Evolutionary conservation across 306 rosid genomes (phyloP), one percentile per base, ranked within the genome.

Genomic region (Canavalia gladiata): DNA sequence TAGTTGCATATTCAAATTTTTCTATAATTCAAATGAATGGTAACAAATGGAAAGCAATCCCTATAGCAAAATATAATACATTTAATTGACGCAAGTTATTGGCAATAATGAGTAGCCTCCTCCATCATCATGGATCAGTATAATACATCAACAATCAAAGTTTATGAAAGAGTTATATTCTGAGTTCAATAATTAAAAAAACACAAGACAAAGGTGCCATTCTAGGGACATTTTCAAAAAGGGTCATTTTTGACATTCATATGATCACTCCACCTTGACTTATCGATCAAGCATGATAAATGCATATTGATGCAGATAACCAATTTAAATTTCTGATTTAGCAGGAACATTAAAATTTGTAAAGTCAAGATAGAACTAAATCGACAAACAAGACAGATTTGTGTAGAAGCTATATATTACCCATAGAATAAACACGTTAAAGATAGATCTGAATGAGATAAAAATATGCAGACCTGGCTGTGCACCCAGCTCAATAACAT

Each of bases 401-500:
- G 41, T 37, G 30, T 73, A 30, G n/a, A 81, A 47, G 54, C 64
- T 80, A 57, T 74, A 7, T 18, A 7, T 25, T 41, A 31, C 74
- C 85, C 42, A 62, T 35, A 82, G 69, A 75, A 81, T 69, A 76
- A 33, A 46, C 25, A 71, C 59, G 56, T 31, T 56, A 65, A n/a
- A 66, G 80, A 37, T 34, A 18, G 55, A 75, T 64, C 42, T 35
- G 55, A 78, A 54, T 11, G 41, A 84, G 72, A 50, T 69, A 55
- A 77, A 28, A 58, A 51, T 74, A 80, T 78, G 84, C 87, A 83
- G 52, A 96, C 99, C 99, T 93, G 98, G 94, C 92, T 93, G 99
- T 37, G 99, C 99, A 64, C 99, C 99, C 74, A 96, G 94, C 86
- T 96, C 99, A 75, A 96, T 96, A 68, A 96, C 92, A 87, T 96